Base-by-base conservation (phyloP, 345 rosid species). In the Cardiospermum halicacabum region DNA sequence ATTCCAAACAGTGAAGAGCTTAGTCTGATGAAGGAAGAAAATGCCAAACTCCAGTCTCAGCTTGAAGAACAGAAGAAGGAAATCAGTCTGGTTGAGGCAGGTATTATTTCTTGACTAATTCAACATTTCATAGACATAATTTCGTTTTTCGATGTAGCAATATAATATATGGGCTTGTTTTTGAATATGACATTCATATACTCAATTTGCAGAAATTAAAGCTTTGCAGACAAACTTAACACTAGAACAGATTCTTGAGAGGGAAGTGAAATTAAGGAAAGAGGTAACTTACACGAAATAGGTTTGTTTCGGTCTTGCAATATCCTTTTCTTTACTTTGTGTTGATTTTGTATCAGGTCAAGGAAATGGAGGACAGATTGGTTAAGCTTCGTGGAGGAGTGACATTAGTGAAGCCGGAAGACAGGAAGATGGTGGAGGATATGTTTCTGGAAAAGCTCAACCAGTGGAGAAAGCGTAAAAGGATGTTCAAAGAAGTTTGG, bases 401-500 rank as follows among this genome's bases (percentile, higher is more conserved):
- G 24, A 81, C 90, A 51, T 42, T 89, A 75, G 94, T 94, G 72
- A 87, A 68, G 66, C 96, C 96, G 50, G 97, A 94, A 74, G 97
- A 87, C 60, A 75, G 82, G 64, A 84, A 81, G 67, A 83, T 81
- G 18, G 77, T 91, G 51, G 82, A 84, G 56, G 82, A 78, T 4
- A 72, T 80, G 75, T 91, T 66, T 69, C 66, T 82, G 0, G 93
- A 83, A 50, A 87, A 83, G 67, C 55, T 87, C 16, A 87, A 72
- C 37, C 96, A 87, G 42, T 94, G 96, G 97, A 75, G 96, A 74
- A 89, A 69, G 78, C 96, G 96, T 58, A 94, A 84, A 74, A 84
- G 97, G 77, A 94, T 91, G 89, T 89, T 91, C 78, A 89, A 78
- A 78, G 96, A 94, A 64, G 67, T 94, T 32, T 91, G 96, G 97